phyloP scores from a whole-genome alignment of 176 grass and related monocot species.

The Leersia perrieri region DNA sequence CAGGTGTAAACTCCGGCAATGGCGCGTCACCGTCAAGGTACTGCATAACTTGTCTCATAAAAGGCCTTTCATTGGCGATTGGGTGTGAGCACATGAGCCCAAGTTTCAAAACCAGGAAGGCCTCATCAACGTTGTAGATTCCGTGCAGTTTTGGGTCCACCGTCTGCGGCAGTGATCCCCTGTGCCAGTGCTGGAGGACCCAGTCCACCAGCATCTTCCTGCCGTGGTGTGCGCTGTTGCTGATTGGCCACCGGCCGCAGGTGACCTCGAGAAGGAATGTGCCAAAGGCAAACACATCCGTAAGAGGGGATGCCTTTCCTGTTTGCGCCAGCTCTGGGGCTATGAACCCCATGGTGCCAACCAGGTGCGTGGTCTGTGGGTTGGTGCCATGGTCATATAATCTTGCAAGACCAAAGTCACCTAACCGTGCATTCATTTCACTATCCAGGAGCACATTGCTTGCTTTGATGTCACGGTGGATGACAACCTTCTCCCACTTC shows the following conservation, averaged over 20 bases:
- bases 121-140: background rate
- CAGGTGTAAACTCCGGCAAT: constrained; percentile 11
- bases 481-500: constrained; percentile 56
- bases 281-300: constrained; percentile 62
- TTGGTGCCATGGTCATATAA: constrained; percentile 49
- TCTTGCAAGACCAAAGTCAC: constrained; percentile 68
- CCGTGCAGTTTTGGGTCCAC: constrained; percentile 16
- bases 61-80: background rate
- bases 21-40: constrained; percentile 34
- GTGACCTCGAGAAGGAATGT: constrained; percentile 51
- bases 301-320: constrained; percentile 41
- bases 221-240: background rate
- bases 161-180: background rate
- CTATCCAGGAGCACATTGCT: constrained; percentile 62
- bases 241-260: constrained; percentile 42
- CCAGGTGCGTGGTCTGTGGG: constrained; percentile 48
- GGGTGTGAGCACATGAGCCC: constrained; percentile 48
- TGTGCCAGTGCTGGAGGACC: constrained; percentile 16
- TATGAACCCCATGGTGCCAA: constrained; percentile 61
- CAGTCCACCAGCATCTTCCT: constrained; percentile 23
- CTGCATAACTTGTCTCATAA: constrained; percentile 31
- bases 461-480: constrained; percentile 64
- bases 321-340: constrained; percentile 50
- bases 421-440: constrained; percentile 45
- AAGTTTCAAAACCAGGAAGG: background rate